Conservation (phyloP, 1,284 basidiomycete species). For the Singerocomus rubriflavus region DNA sequence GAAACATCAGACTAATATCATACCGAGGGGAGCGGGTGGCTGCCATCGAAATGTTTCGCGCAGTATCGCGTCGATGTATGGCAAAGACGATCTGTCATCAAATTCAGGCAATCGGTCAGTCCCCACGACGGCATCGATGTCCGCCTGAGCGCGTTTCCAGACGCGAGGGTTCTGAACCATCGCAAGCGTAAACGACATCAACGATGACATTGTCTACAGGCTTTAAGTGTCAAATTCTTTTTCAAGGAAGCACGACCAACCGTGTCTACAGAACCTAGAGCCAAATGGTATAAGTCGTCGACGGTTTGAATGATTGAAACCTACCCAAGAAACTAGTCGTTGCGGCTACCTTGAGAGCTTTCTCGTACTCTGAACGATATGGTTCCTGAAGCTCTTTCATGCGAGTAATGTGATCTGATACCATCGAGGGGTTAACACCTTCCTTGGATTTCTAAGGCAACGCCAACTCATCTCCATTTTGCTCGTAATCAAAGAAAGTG, state of each 20-base stretch:
- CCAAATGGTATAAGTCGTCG: not conserved
- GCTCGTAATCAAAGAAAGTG: not conserved
- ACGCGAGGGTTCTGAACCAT: conserved; percentile 36
- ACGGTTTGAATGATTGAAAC: not conserved
- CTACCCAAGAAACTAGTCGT: conserved; percentile 23
- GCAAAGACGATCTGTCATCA: conserved; percentile 36
- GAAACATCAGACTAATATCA: not conserved
- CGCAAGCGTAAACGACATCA: conserved; percentile 32
- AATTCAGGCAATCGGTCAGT: conserved; percentile 38
- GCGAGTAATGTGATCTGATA: too few species aligned
- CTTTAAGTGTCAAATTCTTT: not conserved
- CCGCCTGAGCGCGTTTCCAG: conserved; percentile 35
- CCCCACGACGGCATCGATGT: conserved; percentile 40
- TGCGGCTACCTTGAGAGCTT: conserved; percentile 19
- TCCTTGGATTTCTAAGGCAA: conserved; percentile 11
- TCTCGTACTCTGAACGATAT: conserved; percentile 14
- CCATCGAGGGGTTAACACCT: conserved; percentile 6
- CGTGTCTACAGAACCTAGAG: conserved; percentile 21
- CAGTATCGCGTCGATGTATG: conserved; percentile 39
- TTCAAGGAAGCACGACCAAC: conserved; percentile 6
- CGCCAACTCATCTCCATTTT: not conserved
- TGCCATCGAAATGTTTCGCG: conserved; percentile 37
- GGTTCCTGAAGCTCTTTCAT: conserved; percentile 1
- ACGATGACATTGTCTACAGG: conserved; percentile 11
- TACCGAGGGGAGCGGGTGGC: conserved; percentile 27